Evolutionary conservation across 441 rosid species (phyloP).

Genomic region (Melastoma candidum): DNA sequence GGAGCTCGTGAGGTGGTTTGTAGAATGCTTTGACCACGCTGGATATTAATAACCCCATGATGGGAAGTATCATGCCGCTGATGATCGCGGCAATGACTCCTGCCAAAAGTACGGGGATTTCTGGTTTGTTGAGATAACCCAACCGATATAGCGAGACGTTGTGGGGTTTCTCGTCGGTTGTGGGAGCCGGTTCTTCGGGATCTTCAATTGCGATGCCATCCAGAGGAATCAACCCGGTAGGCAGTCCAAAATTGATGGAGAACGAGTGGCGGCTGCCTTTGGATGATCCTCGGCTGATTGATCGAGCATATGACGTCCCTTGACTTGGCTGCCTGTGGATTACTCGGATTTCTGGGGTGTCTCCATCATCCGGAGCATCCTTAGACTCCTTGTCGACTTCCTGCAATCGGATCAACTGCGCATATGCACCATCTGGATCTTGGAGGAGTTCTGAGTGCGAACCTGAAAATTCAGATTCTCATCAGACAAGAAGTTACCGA

Average conservation of each 20-base stretch:
- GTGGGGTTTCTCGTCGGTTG: neutral
- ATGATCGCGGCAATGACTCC: neutral
- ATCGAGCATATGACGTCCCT: neutral
- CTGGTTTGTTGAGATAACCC: conserved; percentile 2
- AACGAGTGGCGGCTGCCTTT: conserved; percentile 1
- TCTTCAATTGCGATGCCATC: neutral
- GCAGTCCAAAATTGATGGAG: neutral
- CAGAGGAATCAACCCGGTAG: neutral
- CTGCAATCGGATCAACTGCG: conserved; percentile 3
- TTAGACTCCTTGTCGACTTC: neutral
- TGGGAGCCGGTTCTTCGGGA: neutral
- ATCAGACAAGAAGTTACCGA: no score
- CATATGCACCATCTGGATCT: conserved; percentile 9
- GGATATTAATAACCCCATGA: neutral
- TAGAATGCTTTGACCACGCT: neutral
- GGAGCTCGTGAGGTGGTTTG: neutral
- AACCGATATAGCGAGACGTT: neutral
- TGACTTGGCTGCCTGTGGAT: neutral
- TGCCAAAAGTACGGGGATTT: neutral
- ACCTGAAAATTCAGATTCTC: neutral
- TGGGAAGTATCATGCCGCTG: neutral
- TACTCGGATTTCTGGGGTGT: conserved; percentile 1
- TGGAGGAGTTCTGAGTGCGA: conserved; percentile 4
- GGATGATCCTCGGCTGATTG: conserved; percentile 1
- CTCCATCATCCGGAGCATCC: neutral